Percentiles rank a stretch among this genome's conserved stretches.
These are phyloP conservation scores for Aspergillus sergii DNA, from an alignment of 2,329 filamentous ascomycete species.

Conservation along the genomic window DNA sequence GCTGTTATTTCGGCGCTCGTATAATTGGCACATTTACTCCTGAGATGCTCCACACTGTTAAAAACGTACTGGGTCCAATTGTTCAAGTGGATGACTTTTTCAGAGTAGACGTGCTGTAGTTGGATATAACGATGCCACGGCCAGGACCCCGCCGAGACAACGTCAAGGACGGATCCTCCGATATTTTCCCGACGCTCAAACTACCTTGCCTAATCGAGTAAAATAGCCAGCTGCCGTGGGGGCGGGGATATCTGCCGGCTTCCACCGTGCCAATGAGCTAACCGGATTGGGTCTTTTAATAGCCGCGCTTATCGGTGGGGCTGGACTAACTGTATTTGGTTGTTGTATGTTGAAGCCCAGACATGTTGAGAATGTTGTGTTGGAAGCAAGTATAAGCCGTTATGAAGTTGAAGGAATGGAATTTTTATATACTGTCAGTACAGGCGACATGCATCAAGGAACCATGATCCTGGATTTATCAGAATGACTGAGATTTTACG, in stretches of 20 bases:
- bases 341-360: no score
- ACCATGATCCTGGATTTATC: no score
- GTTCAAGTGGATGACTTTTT: background rate
- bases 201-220: background rate
- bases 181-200: background rate
- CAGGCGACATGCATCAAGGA: no score
- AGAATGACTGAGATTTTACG: background rate
- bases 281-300: background rate
- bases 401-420: rapidly evolving
- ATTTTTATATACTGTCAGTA: no score
- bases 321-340: background rate
- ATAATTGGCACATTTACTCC: background rate
- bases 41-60: background rate
- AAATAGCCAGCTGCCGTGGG: background rate
- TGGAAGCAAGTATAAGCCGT: no score
- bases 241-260: background rate
- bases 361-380: no score
- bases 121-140: background rate
- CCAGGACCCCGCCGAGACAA: background rate
- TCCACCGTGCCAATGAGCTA: background rate
- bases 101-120: background rate
- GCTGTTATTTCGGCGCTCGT: background rate
- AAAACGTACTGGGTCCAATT: background rate
- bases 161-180: background rate
- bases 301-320: background rate